phyloP scores from a whole-genome alignment of 2,329 filamentous ascomycete species.

The Hortaea werneckii region DNA sequence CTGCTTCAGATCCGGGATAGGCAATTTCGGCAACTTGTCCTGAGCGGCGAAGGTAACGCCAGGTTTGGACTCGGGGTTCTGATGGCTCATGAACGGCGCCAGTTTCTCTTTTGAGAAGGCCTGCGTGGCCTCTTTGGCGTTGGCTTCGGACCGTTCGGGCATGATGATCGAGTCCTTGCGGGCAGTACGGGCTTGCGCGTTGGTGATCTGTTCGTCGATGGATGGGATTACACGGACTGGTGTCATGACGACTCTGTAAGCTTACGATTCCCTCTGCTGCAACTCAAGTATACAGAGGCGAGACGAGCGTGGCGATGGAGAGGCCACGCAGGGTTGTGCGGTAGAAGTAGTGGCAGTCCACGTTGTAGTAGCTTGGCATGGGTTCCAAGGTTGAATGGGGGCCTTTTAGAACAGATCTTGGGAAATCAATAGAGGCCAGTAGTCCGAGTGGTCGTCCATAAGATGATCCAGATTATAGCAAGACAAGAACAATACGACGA shows the following conservation, averaged over 20 bases:
- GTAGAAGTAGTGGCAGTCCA: constrained; percentile 91
- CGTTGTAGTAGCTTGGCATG: constrained; percentile 72
- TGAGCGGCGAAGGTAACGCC: constrained; percentile 85
- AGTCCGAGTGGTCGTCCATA: neutral
- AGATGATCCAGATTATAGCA: neutral
- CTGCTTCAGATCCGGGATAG: constrained; percentile 76
- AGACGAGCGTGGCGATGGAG: constrained; percentile 70
- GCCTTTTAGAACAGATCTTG: neutral
- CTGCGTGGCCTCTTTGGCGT: constrained; percentile 44
- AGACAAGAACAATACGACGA: no score
- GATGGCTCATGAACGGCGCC: constrained; percentile 38
- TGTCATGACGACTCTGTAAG: constrained; percentile 38
- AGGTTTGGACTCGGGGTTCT: constrained; percentile 49
- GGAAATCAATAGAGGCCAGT: neutral
- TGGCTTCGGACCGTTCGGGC: constrained; percentile 36
- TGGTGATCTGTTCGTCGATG: constrained; percentile 16
- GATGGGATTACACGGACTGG: constrained; percentile 40
- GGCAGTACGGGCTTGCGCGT: constrained; percentile 1
- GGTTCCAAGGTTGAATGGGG: neutral
- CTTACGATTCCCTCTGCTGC: constrained; percentile 1
- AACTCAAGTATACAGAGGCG: constrained; percentile 61
- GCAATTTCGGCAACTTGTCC: constrained; percentile 79
- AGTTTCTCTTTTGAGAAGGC: constrained; percentile 38
- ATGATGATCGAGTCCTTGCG: constrained; percentile 29
- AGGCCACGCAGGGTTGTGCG: constrained; percentile 79